Percentiles rank a stretch among this genome's conserved stretches.
Conservation (phyloP, 2,329 filamentous ascomycete genomes). For the Aureobasidium mangrovei region DNA sequence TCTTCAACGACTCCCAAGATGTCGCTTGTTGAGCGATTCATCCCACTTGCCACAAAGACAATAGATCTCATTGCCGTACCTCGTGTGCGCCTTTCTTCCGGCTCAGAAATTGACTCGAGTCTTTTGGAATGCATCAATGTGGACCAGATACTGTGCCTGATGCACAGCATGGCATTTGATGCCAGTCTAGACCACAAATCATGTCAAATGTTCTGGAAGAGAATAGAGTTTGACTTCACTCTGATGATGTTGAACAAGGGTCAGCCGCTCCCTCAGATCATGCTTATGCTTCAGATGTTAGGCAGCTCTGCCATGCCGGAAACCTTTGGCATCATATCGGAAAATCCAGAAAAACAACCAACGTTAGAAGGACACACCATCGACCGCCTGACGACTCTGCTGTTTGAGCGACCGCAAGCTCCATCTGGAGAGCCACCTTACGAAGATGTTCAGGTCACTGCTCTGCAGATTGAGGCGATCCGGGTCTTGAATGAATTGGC, state of each 20-base stretch:
- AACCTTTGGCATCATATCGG: constrained; percentile 58
- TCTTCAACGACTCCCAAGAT: constrained; percentile 52
- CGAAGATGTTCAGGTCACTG: constrained; percentile 34
- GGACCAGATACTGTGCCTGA: constrained; percentile 52
- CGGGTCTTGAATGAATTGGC: constrained; percentile 49
- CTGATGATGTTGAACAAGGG: constrained; percentile 59
- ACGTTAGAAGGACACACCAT: constrained; percentile 42
- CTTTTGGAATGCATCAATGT: constrained; percentile 55
- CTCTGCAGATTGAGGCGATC: constrained; percentile 38
- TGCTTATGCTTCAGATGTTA: constrained; percentile 56
- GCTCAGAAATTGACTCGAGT: constrained; percentile 28
- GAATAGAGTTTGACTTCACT: constrained; percentile 57
- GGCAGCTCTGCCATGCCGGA: constrained; percentile 54
- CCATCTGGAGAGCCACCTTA: constrained; percentile 35
- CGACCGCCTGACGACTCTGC: constrained; percentile 53
- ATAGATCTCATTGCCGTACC: constrained; percentile 49
- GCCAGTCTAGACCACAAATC: constrained; percentile 40
- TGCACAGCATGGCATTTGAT: constrained; percentile 55
- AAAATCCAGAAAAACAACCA: constrained; percentile 33
- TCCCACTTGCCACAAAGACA: constrained; percentile 37
- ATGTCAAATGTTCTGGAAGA: constrained; percentile 53
- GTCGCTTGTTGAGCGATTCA: constrained; percentile 49
- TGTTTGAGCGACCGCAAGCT: constrained; percentile 47
- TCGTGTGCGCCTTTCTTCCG: constrained; percentile 28
- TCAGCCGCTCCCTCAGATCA: constrained; percentile 55